Evolutionary conservation across 495 filamentous ascomycete species (phyloP).

Genomic region (Podospora conica): DNA sequence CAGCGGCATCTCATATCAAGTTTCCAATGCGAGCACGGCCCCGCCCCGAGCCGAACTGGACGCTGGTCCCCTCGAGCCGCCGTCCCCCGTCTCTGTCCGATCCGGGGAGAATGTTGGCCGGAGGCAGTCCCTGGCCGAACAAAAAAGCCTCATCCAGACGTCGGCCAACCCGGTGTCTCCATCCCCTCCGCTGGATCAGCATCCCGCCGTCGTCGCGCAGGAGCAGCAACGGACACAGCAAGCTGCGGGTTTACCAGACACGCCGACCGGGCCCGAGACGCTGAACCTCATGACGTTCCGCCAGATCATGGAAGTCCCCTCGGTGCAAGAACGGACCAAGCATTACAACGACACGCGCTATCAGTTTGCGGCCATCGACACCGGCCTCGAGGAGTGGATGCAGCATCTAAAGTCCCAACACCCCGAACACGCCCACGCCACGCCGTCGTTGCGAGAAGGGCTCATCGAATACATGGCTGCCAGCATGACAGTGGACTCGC

Average conservation of each 20-base stretch:
- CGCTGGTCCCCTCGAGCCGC: slow-evolving; percentile 23
- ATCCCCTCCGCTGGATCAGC: slow-evolving; percentile 32
- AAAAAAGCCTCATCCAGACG: slow-evolving; percentile 32
- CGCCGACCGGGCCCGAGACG: slow-evolving; percentile 14
- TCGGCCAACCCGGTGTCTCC: slow-evolving; percentile 26
- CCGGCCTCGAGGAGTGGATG: slow-evolving; percentile 73
- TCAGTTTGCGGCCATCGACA: slow-evolving; percentile 64
- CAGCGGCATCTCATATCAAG: slow-evolving; percentile 27
- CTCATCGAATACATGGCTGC: slow-evolving; percentile 26
- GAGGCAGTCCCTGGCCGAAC: slow-evolving; percentile 37
- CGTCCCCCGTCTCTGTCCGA: slow-evolving; percentile 31
- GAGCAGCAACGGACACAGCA: not conserved
- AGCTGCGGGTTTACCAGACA: not conserved
- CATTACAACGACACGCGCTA: slow-evolving; percentile 62
- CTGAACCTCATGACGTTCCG: slow-evolving; percentile 54
- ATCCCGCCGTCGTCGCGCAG: slow-evolving; percentile 29
- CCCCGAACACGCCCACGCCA: slow-evolving; percentile 32
- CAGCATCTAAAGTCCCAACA: slow-evolving; percentile 33
- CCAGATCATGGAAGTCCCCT: slow-evolving; percentile 61
- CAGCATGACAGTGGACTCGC: slow-evolving; percentile 11
- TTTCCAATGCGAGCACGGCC: slow-evolving; percentile 31
- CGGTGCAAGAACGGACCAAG: slow-evolving; percentile 56
- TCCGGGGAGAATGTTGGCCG: slow-evolving; percentile 14
- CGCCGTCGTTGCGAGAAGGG: slow-evolving; percentile 16
- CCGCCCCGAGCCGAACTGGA: slow-evolving; percentile 19